Evolutionary conservation across 352 stramenopile species (phyloP), one percentile per base, ranked within the genome.

Genomic region (Globisporangium paddicum): DNA sequence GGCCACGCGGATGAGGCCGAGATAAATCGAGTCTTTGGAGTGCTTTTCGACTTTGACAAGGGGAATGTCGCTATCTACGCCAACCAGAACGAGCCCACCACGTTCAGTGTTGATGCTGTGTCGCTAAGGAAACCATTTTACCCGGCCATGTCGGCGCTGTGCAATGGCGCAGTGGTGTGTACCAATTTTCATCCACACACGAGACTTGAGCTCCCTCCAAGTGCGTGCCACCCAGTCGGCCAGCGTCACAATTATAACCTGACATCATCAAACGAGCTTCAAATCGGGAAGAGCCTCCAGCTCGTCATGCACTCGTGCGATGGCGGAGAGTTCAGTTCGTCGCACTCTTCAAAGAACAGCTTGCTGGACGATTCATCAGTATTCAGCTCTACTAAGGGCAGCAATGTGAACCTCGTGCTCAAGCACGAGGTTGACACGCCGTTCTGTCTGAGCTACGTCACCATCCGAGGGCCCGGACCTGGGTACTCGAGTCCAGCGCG

Each of bases 11-110:
- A 87, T 18, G 69, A 82, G 2, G 42, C 74, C 4, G 18, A 69
- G 18, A 40, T 75, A 0, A 74, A 53, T 59, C 72, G 68, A 8
- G 60, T 75, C 21, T 75, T 95, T n/a, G 86, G 86, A 1, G 68
- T 89, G 30, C 69, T 93, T 11, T 93, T 90, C 65, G 83, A 95
- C 64, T 90, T 95, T 38, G 69, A 76, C 30, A 85, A 81, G 30
- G 65, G 69, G 0, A 79, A 64, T 18, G 49, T 86, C 26, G 89
- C 77, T 0, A 55, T 89, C 21, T 90, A 78, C 52, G 69, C 81
- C 0, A 73, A 77, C 18, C 60, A 62, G n/a, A 64, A 60, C 1
- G 75, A 91, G 14, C 73, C 81, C 16, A 26, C 78, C 18, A 64
- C 67, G 2, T 68, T 61, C 13, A 58, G 63, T 3, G 44, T 87